Evolutionary conservation across 164 flowering plant species (phyloP).

Genomic region (Berberis thunbergii): DNA sequence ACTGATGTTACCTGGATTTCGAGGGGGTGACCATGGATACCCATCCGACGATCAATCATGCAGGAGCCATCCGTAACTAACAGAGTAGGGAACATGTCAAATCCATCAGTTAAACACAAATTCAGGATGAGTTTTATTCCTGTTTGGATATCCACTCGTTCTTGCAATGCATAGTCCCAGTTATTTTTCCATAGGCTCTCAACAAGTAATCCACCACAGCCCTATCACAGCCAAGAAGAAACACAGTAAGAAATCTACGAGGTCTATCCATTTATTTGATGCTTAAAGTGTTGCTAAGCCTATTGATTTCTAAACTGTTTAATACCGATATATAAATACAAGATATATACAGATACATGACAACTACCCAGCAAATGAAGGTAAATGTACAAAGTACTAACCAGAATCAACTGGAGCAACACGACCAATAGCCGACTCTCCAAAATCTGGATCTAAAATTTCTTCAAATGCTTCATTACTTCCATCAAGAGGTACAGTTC

Average conservation of each 20-base stretch:
- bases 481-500: slow-evolving; percentile 66
- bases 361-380: not conserved
- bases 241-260: not conserved
- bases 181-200: slow-evolving; percentile 87
- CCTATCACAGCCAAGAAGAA: slow-evolving; percentile 31
- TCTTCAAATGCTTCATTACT: slow-evolving; percentile 55
- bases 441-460: slow-evolving; percentile 90
- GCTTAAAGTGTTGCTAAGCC: too few species aligned
- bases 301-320: too few species aligned
- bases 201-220: slow-evolving; percentile 94
- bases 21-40: slow-evolving; percentile 94
- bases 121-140: slow-evolving; percentile 73
- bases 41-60: slow-evolving; percentile 95
- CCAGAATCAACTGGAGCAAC: slow-evolving; percentile 98
- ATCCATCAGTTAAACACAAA: slow-evolving; percentile 78
- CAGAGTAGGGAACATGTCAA: slow-evolving; percentile 91
- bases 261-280: too few species aligned
- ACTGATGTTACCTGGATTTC: slow-evolving; percentile 67
- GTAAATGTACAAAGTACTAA: slow-evolving; percentile 15
- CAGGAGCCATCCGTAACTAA: slow-evolving; percentile 94
- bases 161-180: slow-evolving; percentile 86
- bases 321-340: too few species aligned
- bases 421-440: slow-evolving; percentile 94
- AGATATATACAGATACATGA: not conserved
- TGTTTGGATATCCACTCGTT: slow-evolving; percentile 88